Conservation (phyloP, 1,139 yeast species). For the Lodderomyces orthopsilosis region DNA sequence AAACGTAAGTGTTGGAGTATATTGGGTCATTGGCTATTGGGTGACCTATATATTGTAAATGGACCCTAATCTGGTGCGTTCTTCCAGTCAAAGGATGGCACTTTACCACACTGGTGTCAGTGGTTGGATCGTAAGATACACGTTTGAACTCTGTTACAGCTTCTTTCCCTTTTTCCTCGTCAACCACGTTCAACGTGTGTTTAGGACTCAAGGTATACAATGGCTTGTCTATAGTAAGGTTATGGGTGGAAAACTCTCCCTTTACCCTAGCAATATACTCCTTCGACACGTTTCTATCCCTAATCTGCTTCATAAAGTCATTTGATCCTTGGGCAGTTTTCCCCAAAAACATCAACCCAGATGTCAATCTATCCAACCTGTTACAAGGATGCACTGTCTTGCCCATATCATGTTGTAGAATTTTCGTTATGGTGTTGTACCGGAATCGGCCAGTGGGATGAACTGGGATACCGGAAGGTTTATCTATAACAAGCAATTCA, state of each 20-base stretch:
- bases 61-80: constrained; percentile 93
- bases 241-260: constrained; percentile 69
- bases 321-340: constrained; percentile 82
- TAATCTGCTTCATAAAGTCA: constrained; percentile 66
- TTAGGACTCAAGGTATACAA: constrained; percentile 73
- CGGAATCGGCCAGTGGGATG: constrained; percentile 95
- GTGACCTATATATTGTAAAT: constrained; percentile 78
- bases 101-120: constrained; percentile 65
- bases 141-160: constrained; percentile 55
- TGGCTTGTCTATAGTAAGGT: constrained; percentile 63
- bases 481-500: constrained; percentile 79
- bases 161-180: constrained; percentile 62
- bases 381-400: constrained; percentile 82
- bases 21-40: constrained; percentile 96
- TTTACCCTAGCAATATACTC: constrained; percentile 85
- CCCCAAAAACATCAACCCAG: constrained; percentile 93
- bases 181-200: constrained; percentile 72
- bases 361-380: constrained; percentile 84
- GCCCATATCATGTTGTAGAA: constrained; percentile 66
- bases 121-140: constrained; percentile 56
- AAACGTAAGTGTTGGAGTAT: constrained; percentile 61
- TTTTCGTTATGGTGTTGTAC: constrained; percentile 82
- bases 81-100: constrained; percentile 90
- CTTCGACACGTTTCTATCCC: constrained; percentile 73
- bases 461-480: constrained; percentile 93